phyloP scores from a whole-genome alignment of 208 protist species.

The Wallacemonas sp. region DNA sequence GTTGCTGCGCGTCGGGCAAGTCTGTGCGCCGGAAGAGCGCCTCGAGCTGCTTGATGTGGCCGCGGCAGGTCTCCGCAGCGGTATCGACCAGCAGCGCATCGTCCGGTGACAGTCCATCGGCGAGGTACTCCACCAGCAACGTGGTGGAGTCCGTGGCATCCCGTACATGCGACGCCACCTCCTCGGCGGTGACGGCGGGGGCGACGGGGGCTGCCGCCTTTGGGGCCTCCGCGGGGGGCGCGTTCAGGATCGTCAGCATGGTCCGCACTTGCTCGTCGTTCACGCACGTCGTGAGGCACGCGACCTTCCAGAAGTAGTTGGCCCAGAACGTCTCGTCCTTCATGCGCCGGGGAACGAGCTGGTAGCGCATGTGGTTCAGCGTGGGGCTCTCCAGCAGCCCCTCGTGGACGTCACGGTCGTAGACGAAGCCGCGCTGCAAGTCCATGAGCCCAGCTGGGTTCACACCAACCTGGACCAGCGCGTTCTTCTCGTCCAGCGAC shows the following conservation, averaged over 20 bases:
- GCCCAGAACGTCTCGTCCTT: conserved; percentile 79
- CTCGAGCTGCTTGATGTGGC: conserved; percentile 42
- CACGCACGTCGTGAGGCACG: conserved; percentile 59
- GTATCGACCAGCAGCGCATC: conserved; percentile 37
- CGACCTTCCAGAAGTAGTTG: conserved; percentile 86
- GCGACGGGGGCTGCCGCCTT: background rate
- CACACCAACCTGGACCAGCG: conserved; percentile 66
- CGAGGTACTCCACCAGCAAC: conserved; percentile 54
- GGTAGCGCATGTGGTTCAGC: conserved; percentile 64
- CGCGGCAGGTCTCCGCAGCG: conserved; percentile 40
- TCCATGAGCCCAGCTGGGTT: conserved; percentile 38
- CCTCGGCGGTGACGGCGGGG: conserved; percentile 28
- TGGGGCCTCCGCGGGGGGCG: conserved; percentile 29
- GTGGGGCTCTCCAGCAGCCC: conserved; percentile 41
- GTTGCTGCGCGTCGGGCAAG: conserved; percentile 32
- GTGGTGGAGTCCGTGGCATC: conserved; percentile 51
- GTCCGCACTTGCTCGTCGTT: conserved; percentile 58
- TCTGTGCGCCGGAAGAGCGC: conserved; percentile 38
- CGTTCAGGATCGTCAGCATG: conserved; percentile 66
- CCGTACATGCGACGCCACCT: conserved; percentile 27
- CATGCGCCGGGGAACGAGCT: conserved; percentile 66
- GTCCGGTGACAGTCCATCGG: conserved; percentile 27
- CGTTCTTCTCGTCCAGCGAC: conserved; percentile 43
- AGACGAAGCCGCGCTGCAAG: conserved; percentile 44
- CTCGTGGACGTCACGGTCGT: conserved; percentile 65